phyloP scores from a whole-genome alignment of 805 yeast species.

The Pichia eremophila region DNA sequence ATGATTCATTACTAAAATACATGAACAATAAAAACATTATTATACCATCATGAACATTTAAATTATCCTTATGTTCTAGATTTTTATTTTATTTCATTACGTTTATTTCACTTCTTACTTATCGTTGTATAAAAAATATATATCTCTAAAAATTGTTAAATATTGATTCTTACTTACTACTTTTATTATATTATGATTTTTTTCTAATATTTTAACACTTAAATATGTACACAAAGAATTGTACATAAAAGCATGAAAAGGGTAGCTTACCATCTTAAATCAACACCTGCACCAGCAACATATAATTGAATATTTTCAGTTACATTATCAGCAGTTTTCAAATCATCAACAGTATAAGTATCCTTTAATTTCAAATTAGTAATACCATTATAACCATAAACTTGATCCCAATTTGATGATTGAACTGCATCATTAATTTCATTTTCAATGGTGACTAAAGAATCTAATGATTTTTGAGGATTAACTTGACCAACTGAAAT shows the following conservation, averaged over 20 bases:
- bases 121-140: neutral
- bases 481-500: conserved; percentile 34
- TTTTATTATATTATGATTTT: neutral
- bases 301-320: neutral
- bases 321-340: neutral
- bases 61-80: too few species aligned
- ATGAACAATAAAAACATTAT: too few species aligned
- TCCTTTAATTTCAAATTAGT: neutral
- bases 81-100: neutral
- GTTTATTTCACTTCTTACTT: neutral
- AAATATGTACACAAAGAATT: too few species aligned
- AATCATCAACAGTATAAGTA: neutral
- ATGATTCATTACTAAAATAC: too few species aligned
- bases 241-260: neutral
- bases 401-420: conserved; percentile 2
- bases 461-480: neutral
- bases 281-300: neutral
- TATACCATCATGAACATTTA: too few species aligned
- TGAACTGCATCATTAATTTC: conserved; percentile 5
- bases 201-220: neutral
- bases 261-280: neutral
- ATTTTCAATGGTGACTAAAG: conserved; percentile 2
- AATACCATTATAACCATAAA: conserved; percentile 4
- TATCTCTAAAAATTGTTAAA: neutral
- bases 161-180: neutral